Conservation (phyloP, 1,284 basidiomycete genomes). For the Apiotrichum gamsii region DNA sequence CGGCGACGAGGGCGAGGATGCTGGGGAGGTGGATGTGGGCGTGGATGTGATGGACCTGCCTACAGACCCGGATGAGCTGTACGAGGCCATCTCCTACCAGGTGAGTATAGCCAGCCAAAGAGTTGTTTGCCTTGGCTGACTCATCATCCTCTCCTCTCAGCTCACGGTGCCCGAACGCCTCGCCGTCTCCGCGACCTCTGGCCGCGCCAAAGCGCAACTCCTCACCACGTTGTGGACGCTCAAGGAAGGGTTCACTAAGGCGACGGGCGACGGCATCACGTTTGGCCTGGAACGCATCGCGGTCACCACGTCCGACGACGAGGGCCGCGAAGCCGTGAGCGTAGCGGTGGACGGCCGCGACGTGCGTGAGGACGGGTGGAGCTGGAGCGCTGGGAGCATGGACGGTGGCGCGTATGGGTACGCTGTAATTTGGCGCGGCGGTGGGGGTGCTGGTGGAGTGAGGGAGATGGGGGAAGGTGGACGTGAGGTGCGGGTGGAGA, state of each 20-base stretch:
- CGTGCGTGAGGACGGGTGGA: constrained; percentile 25
- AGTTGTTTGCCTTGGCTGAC: constrained; percentile 11
- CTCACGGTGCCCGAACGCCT: constrained; percentile 26
- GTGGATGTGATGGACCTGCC: constrained; percentile 40
- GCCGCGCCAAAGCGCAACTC: constrained; percentile 15
- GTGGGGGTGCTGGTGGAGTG: no score
- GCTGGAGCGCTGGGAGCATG: constrained; percentile 21
- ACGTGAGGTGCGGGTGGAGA: constrained; percentile 8
- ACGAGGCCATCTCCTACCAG: constrained; percentile 12
- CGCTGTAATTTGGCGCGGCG: constrained; percentile 31
- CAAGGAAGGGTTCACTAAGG: constrained; percentile 43
- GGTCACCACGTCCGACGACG: no score
- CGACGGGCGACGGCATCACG: constrained; percentile 37
- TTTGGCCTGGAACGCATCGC: constrained; percentile 40
- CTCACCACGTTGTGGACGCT: constrained; percentile 37
- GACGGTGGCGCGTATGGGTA: constrained; percentile 23
- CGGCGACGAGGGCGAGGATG: neutral
- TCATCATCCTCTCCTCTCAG: constrained; percentile 13
- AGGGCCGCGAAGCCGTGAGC: constrained; percentile 13
- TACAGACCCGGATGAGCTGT: constrained; percentile 16
- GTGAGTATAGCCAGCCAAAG: constrained; percentile 16
- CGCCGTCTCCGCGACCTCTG: constrained; percentile 9
- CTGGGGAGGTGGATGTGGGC: constrained; percentile 19
- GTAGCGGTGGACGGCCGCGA: constrained; percentile 33
- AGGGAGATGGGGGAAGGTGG: constrained; percentile 1